Evolutionary conservation across 148 eudicot genomes (phyloP).

Genomic region (Hydrangea macrophylla): DNA sequence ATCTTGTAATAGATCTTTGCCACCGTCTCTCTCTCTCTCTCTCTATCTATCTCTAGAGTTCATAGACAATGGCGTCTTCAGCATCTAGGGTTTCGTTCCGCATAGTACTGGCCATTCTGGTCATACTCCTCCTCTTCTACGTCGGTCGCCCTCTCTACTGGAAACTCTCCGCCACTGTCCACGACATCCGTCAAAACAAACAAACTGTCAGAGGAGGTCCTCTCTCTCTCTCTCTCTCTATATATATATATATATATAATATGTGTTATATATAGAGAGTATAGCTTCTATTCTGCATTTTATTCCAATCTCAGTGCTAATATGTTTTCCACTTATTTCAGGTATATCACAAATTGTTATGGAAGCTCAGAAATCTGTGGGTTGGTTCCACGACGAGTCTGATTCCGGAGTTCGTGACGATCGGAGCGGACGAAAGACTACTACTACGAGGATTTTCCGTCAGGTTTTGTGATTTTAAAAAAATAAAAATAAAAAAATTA

Average conservation of each 20-base stretch:
- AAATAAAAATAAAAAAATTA: background rate
- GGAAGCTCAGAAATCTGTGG: constrained; percentile 48
- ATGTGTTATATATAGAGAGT: background rate
- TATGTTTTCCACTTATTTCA: background rate
- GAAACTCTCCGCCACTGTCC: constrained; percentile 61
- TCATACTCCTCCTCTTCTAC: constrained; percentile 36
- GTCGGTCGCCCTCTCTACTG: constrained; percentile 60
- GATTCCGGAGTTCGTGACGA: constrained; percentile 22
- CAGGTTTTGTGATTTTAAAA: constrained; percentile 7
- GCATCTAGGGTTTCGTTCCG: constrained; percentile 37
- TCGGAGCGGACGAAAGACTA: constrained; percentile 3
- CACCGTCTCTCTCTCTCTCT: background rate
- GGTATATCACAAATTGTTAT: constrained; percentile 45
- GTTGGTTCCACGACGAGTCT: constrained; percentile 45
- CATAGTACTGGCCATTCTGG: constrained; percentile 14
- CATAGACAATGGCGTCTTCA: constrained; percentile 32
- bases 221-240: background rate
- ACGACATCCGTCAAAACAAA: constrained; percentile 48
- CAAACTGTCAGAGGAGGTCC: constrained; percentile 53
- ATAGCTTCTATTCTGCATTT: background rate
- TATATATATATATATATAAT: background rate
- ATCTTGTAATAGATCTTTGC: background rate
- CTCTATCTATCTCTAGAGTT: background rate
- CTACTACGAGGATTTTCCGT: constrained; percentile 11
- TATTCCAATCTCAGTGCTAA: background rate